Conservation (phyloP, 371 early-diverging fungal species). For the Saksenaea oblongispora region DNA sequence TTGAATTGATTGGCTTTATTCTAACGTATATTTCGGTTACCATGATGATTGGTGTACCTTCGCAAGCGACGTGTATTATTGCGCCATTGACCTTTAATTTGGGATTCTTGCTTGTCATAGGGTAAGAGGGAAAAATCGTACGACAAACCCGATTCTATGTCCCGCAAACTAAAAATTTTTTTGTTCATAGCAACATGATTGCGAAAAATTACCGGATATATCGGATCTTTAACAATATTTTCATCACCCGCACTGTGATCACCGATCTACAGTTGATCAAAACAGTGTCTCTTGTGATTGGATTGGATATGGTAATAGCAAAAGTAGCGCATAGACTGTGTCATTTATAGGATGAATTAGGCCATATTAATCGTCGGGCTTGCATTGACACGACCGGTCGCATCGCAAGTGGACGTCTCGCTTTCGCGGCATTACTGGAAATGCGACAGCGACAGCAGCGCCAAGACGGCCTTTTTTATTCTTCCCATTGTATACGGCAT, state of each 20-base stretch:
- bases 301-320: conserved; percentile 48
- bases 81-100: conserved; percentile 53
- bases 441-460: conserved; percentile 30
- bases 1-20: conserved; percentile 59
- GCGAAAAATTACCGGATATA: conserved; percentile 67
- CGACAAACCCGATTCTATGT: neutral
- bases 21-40: conserved; percentile 52
- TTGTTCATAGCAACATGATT: conserved; percentile 53
- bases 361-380: conserved; percentile 44
- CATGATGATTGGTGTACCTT: conserved; percentile 56
- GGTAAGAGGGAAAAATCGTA: conserved; percentile 23
- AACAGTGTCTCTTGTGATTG: conserved; percentile 47
- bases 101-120: conserved; percentile 57
- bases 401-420: conserved; percentile 35
- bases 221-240: conserved; percentile 63
- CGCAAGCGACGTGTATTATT: conserved; percentile 40
- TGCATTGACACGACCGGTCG: conserved; percentile 35
- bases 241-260: conserved; percentile 60
- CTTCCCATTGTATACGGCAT: conserved; percentile 42
- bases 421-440: conserved; percentile 52
- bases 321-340: neutral
- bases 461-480: conserved; percentile 31
- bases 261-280: conserved; percentile 55
- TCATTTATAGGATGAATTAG: conserved; percentile 17
- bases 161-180: neutral